Conservation (phyloP, 176 grass and related monocot species). For the Alopecurus myosuroides region DNA sequence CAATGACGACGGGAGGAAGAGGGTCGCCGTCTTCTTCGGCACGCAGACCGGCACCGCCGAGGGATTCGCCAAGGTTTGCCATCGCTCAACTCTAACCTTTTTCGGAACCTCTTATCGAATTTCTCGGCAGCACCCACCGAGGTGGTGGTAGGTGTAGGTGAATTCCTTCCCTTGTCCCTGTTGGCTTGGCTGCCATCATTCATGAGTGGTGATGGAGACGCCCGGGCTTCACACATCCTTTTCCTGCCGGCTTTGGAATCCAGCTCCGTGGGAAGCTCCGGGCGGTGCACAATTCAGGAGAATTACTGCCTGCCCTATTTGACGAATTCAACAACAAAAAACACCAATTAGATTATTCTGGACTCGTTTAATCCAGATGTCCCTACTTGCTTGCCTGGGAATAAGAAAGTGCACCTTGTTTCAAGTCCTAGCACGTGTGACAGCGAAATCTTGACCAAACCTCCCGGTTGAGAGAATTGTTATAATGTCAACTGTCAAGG, state of each 20-base stretch:
- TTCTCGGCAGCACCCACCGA: background rate
- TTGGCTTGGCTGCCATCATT: background rate
- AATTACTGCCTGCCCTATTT: background rate
- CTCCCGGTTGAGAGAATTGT: background rate
- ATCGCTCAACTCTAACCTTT: background rate
- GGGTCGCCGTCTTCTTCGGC: conserved; percentile 74
- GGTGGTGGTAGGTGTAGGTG: background rate
- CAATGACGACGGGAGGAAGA: background rate
- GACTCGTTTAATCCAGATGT: background rate
- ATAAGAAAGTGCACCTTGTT: background rate
- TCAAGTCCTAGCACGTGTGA: background rate
- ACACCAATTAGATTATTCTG: background rate
- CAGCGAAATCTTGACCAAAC: background rate
- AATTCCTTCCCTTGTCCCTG: background rate
- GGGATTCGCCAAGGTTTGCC: conserved; percentile 79
- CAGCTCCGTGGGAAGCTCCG: background rate
- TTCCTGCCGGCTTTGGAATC: background rate
- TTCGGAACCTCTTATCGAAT: background rate
- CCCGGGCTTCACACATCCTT: background rate
- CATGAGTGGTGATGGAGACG: background rate
- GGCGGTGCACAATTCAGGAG: background rate
- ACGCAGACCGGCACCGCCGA: conserved; percentile 92
- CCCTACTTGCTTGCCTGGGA: background rate
- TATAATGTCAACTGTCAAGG: conserved; percentile 4
- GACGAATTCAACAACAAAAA: background rate